These are phyloP conservation scores for Penicillium sp. DNA, from an alignment of 2,329 filamentous ascomycete genomes.

Conservation along the genomic window DNA sequence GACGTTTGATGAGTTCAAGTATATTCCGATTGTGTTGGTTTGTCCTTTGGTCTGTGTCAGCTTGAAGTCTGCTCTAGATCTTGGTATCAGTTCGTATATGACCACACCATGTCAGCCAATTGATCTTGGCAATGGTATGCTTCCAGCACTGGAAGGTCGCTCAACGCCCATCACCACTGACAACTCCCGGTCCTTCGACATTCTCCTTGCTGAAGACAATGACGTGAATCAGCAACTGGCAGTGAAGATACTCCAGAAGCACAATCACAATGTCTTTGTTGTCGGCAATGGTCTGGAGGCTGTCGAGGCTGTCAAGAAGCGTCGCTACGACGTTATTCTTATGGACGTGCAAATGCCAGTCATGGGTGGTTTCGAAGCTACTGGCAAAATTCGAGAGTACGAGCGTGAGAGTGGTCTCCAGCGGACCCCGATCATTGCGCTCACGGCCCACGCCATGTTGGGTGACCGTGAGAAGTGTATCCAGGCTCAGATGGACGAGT, in stretches of 20 bases:
- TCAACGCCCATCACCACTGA: slow-evolving; percentile 89
- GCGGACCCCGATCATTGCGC: slow-evolving; percentile 90
- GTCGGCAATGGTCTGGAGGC: slow-evolving; percentile 94
- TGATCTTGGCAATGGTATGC: slow-evolving; percentile 92
- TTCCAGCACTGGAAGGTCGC: slow-evolving; percentile 89
- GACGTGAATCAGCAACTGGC: slow-evolving; percentile 94
- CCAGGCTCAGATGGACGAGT: slow-evolving; percentile 98
- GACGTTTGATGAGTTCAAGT: slow-evolving; percentile 93
- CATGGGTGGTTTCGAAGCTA: slow-evolving; percentile 98
- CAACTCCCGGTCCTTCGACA: slow-evolving; percentile 93
- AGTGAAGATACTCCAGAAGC: slow-evolving; percentile 96
- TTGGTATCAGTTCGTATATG: slow-evolving; percentile 99
- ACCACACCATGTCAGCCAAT: slow-evolving; percentile 93
- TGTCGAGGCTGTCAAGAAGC: slow-evolving; percentile 86
- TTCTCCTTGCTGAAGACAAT: slow-evolving; percentile 94
- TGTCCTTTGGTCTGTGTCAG: slow-evolving; percentile 87
- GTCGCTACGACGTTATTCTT: slow-evolving; percentile 91
- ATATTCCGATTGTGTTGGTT: slow-evolving; percentile 90
- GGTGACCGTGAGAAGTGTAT: slow-evolving; percentile 98
- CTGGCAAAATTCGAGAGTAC: slow-evolving; percentile 92
- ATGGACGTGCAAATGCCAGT: slow-evolving; percentile 99
- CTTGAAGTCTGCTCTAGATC: slow-evolving; percentile 87
- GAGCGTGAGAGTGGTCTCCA: slow-evolving; percentile 78
- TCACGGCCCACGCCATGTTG: slow-evolving; percentile 98
- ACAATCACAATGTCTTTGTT: slow-evolving; percentile 69